Percentiles rank a stretch among this genome's conserved stretches.
Conservation (phyloP, 2,329 filamentous ascomycete genomes). For the Xylaria sp. region DNA sequence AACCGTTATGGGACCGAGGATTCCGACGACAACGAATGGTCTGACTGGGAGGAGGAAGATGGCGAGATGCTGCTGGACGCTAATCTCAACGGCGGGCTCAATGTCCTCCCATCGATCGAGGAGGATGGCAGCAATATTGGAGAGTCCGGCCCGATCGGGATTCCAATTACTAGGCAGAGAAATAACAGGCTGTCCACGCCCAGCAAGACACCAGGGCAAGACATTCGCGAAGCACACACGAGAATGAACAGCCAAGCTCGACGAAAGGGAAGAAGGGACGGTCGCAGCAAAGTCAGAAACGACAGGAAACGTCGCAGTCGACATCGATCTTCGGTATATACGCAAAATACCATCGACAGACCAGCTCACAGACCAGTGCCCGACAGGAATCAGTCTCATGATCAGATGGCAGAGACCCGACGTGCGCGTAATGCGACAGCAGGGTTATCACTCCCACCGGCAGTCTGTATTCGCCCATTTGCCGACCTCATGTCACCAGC, state of each 20-base stretch:
- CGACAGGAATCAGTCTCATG: not conserved
- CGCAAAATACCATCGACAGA: not conserved
- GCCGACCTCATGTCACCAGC: conserved; percentile 7
- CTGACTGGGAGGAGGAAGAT: conserved; percentile 17
- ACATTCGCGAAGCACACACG: not conserved
- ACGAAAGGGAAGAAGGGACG: not conserved
- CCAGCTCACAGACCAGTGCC: not conserved
- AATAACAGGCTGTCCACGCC: not conserved
- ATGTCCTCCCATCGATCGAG: conserved; percentile 16
- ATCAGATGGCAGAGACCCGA: not conserved
- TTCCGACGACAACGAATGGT: conserved; percentile 8
- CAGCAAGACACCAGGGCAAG: not conserved
- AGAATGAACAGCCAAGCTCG: not conserved
- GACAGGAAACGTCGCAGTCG: too few relatives aligned
- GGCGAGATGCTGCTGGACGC: not conserved
- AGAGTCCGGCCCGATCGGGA: not conserved
- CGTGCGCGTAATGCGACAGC: not conserved
- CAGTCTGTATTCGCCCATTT: conserved; percentile 9
- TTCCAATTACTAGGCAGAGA: not conserved
- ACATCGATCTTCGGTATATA: not conserved
- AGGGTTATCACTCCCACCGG: not conserved
- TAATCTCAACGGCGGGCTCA: not conserved
- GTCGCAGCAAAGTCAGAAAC: not conserved
- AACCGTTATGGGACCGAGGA: not conserved
- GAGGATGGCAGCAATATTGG: not conserved